phyloP scores from a whole-genome alignment of 75 land plant genomes.

The Adiantum capillusveneris region DNA sequence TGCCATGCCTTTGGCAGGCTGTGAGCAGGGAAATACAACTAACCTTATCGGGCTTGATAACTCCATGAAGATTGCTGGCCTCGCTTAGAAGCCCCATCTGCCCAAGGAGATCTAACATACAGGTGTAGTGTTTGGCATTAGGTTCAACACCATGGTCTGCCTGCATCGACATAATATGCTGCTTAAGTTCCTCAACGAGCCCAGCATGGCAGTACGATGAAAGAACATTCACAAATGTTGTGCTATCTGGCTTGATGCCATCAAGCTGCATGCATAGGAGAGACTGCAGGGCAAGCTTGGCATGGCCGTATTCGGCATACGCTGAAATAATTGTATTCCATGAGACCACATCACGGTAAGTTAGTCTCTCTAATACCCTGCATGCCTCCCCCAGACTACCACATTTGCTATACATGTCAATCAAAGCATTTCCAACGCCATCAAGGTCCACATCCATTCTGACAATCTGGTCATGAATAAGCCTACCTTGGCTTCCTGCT shows the following conservation, averaged over 20 bases:
- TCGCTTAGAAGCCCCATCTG: constrained; percentile 13
- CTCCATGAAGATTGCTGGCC: not conserved
- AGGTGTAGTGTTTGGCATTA: constrained; percentile 43
- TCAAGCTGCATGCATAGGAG: constrained; percentile 23
- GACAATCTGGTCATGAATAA: constrained; percentile 13
- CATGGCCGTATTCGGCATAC: constrained; percentile 23
- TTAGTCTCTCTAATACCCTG: constrained; percentile 16
- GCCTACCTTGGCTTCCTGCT: constrained; percentile 14
- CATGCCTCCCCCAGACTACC: constrained; percentile 24
- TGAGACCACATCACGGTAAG: constrained; percentile 28
- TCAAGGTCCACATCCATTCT: constrained; percentile 21
- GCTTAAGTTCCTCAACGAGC: constrained; percentile 34
- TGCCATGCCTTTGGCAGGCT: constrained; percentile 8
- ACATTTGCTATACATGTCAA: constrained; percentile 43
- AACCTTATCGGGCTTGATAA: not conserved
- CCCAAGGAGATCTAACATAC: constrained; percentile 39
- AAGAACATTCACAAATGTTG: constrained; percentile 38
- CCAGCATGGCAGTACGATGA: constrained; percentile 49
- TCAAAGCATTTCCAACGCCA: constrained; percentile 35
- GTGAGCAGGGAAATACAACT: constrained; percentile 3
- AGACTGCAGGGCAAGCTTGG: constrained; percentile 22
- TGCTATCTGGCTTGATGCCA: constrained; percentile 4
- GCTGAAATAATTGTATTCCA: constrained; percentile 45
- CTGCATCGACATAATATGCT: constrained; percentile 36
- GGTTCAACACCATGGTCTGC: constrained; percentile 27